A percentile compares a stretch with the other conserved stretches of the same genome.
Evolutionary conservation across 805 yeast species (phyloP).

Genomic region (Peterozyma xylosa): DNA sequence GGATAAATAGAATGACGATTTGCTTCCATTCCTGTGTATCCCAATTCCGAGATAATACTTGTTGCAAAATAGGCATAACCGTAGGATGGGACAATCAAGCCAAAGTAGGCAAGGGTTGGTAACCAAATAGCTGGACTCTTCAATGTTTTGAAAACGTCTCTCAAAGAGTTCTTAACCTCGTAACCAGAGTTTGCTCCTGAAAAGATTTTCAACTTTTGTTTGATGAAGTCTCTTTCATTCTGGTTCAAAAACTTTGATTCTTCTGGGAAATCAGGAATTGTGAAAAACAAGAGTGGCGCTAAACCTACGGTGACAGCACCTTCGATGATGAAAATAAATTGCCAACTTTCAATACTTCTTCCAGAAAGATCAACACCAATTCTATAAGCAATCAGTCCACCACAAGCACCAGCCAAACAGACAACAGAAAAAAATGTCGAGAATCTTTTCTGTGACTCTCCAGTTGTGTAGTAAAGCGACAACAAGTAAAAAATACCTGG

Average conservation of each 20-base stretch:
- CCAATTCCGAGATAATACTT: conserved; percentile 52
- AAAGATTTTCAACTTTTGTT: conserved; percentile 43
- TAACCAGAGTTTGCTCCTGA: conserved; percentile 36
- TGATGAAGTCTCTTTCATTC: conserved; percentile 38
- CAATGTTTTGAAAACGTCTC: conserved; percentile 40
- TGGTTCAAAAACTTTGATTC: conserved; percentile 25
- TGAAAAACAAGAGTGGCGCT: conserved; percentile 25
- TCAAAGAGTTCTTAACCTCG: conserved; percentile 36
- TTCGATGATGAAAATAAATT: conserved; percentile 44
- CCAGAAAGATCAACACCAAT: conserved; percentile 30
- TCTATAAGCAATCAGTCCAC: conserved; percentile 41
- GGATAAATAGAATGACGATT: conserved; percentile 82
- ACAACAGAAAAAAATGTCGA: conserved; percentile 32
- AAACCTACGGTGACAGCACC: conserved; percentile 28
- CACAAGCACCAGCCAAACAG: conserved; percentile 41
- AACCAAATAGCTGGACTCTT: conserved; percentile 54
- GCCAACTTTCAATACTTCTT: conserved; percentile 32
- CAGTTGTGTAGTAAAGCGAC: conserved; percentile 31
- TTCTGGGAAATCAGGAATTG: conserved; percentile 46
- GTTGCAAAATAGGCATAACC: conserved; percentile 73
- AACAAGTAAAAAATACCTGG: conserved; percentile 38
- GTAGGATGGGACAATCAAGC: conserved; percentile 63
- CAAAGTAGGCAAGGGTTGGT: conserved; percentile 56
- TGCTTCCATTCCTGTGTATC: conserved; percentile 64
- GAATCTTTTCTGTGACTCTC: conserved; percentile 33